Base-by-base conservation (phyloP, 177 flowering plant species). In the Vitis hybrid region DNA sequence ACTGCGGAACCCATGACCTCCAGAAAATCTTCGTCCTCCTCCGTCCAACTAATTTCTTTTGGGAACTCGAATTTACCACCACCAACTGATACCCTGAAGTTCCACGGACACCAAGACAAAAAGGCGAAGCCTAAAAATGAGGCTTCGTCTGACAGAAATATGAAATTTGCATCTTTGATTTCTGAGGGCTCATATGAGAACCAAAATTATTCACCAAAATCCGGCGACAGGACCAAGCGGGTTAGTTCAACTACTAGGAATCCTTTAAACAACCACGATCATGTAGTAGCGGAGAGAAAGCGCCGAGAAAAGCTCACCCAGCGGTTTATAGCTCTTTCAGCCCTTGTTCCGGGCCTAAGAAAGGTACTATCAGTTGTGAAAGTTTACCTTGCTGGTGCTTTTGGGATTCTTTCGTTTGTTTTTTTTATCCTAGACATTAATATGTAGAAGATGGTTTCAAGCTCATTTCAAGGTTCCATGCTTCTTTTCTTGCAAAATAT, bases 21-120 rank as follows among this genome's bases (percentile, higher is more conserved):
- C 6, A 68, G 54, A 17, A 48, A 65, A 56, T 35, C 74, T 56
- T 52, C 80, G 10, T 74, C 75, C 2, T 68, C 75, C 1, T 58
- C 68, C 24, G 68, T 79, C 13, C 78, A 72, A 12, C n/a, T 78
- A 9, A 73, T 81, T 59, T 75, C 79, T 8, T 81, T 81, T 52
- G 80, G 56, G 19, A 56, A 56, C 48, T 18, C 21, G 32, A 11
- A 50, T 7, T 69, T 55, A 11, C 32, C 72, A 30, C 66, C 58
- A 2, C 35, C 46, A 1, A 60, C 14, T 6, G 8, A 10, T 27
- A 12, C 57, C 18, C 55, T 1, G 51, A 55, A 68, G 55, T 27
- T 48, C 24, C 17, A 11, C 11, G 54, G 50, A 60, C 0, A 62
- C 15, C n/a, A 49, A 12, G 32, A 57, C 1, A 13, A 63, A 32